Evolutionary conservation across 2,329 filamentous ascomycete genomes (phyloP), one percentile per base, ranked within the genome.

Genomic region (Onygenales sp.): DNA sequence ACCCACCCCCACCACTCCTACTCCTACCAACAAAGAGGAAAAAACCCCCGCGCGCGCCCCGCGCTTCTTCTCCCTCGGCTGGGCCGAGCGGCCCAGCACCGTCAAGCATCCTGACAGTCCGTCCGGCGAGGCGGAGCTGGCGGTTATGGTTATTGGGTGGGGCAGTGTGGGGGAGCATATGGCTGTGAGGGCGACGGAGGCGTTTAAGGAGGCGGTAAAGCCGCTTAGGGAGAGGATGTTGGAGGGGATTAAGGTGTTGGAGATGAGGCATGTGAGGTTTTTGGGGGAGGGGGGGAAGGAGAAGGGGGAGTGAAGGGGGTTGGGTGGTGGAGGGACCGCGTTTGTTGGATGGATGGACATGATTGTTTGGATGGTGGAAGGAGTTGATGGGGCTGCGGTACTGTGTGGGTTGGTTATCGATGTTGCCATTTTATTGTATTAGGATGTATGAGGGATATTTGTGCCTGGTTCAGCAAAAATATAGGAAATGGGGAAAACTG

Each of bases 111-210:
- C 40, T 61, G 67, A 53, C 65, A 75, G 72, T 59, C 63, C 56
- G 39, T 71, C 65, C 13, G 70, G 69, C 2, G 63, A 71, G 58
- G 75, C 71, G 9, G 69, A 70, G 52, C 62, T 72, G 52, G 71
- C 72, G 58, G 59, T 75, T 3, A 54, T 71, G n/a, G 67, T 69
- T 14, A 65, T 79, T 52, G 79, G 78, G 4, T 82, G 79, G 79
- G 65, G 73, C 49, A 76, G 68, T 58, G 67, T 76, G 17, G 74
- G 78, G 37, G 67, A 66, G 47, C 79, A 82, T 62, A 65, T 72
- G 69, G 63, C 63, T 48, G 77, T 71, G 34, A 66, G 71, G 52
- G 65, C 75, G 57, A 74, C 73, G 32, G 64, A 71, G 56, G 67
- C 63, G 31, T 81, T 80, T 61, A 62, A 60, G 36, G 62, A 68